Base-by-base conservation (phyloP, 805 yeast species). In the Cyberlindnera saturnus region DNA sequence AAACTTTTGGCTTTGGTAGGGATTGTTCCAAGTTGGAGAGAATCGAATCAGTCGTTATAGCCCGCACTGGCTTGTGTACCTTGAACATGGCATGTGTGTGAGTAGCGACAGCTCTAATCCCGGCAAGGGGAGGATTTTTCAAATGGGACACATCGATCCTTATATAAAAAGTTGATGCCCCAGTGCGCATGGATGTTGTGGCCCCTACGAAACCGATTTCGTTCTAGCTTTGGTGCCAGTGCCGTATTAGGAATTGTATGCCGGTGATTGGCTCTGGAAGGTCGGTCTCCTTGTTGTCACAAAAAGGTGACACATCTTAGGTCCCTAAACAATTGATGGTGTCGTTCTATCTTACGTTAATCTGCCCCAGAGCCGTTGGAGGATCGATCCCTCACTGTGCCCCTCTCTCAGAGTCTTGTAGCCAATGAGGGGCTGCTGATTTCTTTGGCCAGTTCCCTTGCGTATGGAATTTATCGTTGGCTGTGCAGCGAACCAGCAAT, bases 1-100 rank as follows among this genome's bases (percentile, higher is more conserved):
- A 53, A 10, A 69, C 66, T 44, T 69, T 65, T 36, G 73, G 73
- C 45, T 56, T 55, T n/a, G 60, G 60, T 2, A 56, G 49, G 13
- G 44, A 32, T 15, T 39, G 39, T 16, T 44, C 50, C 15, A 47
- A 32, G 33, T 23, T 20, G 13, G 9, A 36, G 33, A 14, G 39
- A 5, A 17, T 36, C 33, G 23, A 36, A 15, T 11, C 26, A 4
- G 20, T 29, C 23, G 32, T 13, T 8, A 19, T 19, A 4, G 32
- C 26, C 31, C 17, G 19, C 7, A 20, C 11, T 13, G 32, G 40
- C 15, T 38, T 38, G 34, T 38, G 40, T 19, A 38, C 40, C 32
- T 31, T 38, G 31, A 38, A 38, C 40, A 38, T 37, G 31, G 32
- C 16, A n/a, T 14, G 33, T 31, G 33, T 31, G 33, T 31, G 14